Evolutionary conservation across 768 basidiomycete genomes (phyloP), one percentile per base, ranked within the genome.

Genomic region (Termitomyces sp.): DNA sequence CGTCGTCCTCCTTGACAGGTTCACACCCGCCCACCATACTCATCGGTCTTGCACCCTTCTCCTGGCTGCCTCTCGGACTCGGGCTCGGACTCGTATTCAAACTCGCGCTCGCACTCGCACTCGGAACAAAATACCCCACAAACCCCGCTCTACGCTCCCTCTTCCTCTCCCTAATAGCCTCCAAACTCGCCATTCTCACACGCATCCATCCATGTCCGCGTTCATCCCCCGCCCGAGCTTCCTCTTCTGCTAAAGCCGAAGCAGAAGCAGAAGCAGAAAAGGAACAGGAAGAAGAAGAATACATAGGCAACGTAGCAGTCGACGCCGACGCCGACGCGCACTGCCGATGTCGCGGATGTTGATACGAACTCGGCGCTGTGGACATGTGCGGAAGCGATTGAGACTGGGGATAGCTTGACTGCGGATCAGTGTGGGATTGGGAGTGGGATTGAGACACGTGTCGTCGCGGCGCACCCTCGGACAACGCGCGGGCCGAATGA

Each of bases 161-260:
- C 50, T 52, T 51, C 6, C 50, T 14, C 34, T 44, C 50, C 50
- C 26, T 40, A 41, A 52, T 35, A n/a, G 38, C 19, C 30, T 55
- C 54, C 0, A 54, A 37, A 32, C 38, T 51, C 38, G 17, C 24
- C 53, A 68, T 66, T 21, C 72, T 64, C 45, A 60, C 55, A 46
- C 62, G 66, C 69, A 69, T 70, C 73, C 68, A 69, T 51, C 47
- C 30, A 64, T 64, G 14, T 4, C 32, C 9, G 32, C 8, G 5
- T 5, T 15, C 35, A 6, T 17, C 35, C 35, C 5, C 2, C 5
- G 5, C 35, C 6, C 14, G 15, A 15, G 0, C 35, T 4, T 2
- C 35, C 15, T 11, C 14, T 11, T 5, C n/a, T n/a, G n/a, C n/a
- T n/a, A n/a, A n/a, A n/a, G n/a, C n/a, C n/a, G n/a, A n/a, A n/a